phyloP scores from a whole-genome alignment of 495 filamentous ascomycete species.

The Pyrenopolyporus hunteri region DNA sequence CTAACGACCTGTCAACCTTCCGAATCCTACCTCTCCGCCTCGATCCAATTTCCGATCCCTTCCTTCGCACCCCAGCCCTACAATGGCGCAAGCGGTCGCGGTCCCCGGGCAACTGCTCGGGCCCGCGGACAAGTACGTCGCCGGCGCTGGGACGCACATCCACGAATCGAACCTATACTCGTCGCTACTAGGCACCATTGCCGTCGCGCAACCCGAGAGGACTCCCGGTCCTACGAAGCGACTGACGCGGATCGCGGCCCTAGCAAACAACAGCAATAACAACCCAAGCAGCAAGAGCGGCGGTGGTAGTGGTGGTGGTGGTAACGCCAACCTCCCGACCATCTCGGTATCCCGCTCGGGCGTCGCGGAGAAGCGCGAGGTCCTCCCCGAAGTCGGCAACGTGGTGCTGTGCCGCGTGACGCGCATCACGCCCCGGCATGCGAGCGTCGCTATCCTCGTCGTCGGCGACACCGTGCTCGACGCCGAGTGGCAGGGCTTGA shows the following conservation, averaged over 20 bases:
- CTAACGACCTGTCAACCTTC: not conserved
- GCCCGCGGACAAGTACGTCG: conserved; percentile 62
- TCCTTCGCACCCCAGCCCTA: too few relatives aligned
- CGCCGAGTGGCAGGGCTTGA: conserved; percentile 65
- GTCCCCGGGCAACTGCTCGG: conserved; percentile 82
- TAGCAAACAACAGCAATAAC: conserved; percentile 30
- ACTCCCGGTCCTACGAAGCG: conserved; percentile 62
- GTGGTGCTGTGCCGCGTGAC: conserved; percentile 83
- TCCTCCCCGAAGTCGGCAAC: conserved; percentile 79
- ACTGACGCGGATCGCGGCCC: conserved; percentile 57
- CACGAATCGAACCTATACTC: conserved; percentile 72
- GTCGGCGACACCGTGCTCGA: conserved; percentile 69
- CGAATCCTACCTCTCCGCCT: not conserved
- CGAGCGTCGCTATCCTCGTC: conserved; percentile 79
- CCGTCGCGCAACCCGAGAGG: conserved; percentile 56
- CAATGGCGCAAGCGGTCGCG: conserved; percentile 46
- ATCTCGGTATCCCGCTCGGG: conserved; percentile 48
- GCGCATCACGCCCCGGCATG: conserved; percentile 81
- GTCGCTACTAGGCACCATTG: conserved; percentile 69
- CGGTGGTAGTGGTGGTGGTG: conserved; percentile 19
- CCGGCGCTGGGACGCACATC: conserved; percentile 84
- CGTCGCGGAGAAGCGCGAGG: conserved; percentile 61
- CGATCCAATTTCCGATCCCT: not conserved
- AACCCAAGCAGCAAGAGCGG: conserved; percentile 3
- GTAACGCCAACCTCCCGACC: conserved; percentile 39